Evolutionary conservation across 306 rosid species (phyloP).

Genomic region (Prosopis cineraria): DNA sequence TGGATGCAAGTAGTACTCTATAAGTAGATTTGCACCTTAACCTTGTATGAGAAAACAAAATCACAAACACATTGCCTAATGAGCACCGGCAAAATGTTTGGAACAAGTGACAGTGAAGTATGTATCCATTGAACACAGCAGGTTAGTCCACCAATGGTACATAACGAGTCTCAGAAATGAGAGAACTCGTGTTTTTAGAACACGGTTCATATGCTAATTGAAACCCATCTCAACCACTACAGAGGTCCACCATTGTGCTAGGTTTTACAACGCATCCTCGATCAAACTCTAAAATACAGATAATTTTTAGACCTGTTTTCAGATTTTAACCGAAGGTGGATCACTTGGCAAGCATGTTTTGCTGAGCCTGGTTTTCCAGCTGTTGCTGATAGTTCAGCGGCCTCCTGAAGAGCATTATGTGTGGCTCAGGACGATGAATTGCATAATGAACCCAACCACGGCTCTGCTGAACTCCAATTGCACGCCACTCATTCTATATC

Average conservation of each 20-base stretch:
- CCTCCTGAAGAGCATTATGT: conserved; percentile 98
- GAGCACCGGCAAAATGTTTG: background rate
- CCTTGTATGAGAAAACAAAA: background rate
- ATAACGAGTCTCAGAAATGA: background rate
- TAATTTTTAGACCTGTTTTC: conserved; percentile 28
- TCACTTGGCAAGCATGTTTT: conserved; percentile 62
- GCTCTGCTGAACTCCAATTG: conserved; percentile 96
- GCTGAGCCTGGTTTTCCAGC: conserved; percentile 81
- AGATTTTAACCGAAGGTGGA: conserved; percentile 20
- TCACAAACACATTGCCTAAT: background rate
- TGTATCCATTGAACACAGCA: conserved; percentile 23
- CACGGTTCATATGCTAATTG: background rate
- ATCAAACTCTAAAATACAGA: background rate
- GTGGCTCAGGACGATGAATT: conserved; percentile 94
- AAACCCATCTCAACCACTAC: conserved; percentile 42
- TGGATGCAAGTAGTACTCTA: too few relatives aligned
- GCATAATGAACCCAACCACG: conserved; percentile 99
- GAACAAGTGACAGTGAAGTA: background rate
- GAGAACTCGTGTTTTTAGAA: conserved; percentile 2
- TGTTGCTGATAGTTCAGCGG: conserved; percentile 86
- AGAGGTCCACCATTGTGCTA: conserved; percentile 3
- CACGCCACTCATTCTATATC: conserved; percentile 85
- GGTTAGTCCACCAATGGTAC: conserved; percentile 38
- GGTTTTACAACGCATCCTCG: background rate
- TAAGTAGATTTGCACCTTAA: too few relatives aligned